phyloP scores from a whole-genome alignment of 768 basidiomycete genomes.

The Lyophyllum semitale region DNA sequence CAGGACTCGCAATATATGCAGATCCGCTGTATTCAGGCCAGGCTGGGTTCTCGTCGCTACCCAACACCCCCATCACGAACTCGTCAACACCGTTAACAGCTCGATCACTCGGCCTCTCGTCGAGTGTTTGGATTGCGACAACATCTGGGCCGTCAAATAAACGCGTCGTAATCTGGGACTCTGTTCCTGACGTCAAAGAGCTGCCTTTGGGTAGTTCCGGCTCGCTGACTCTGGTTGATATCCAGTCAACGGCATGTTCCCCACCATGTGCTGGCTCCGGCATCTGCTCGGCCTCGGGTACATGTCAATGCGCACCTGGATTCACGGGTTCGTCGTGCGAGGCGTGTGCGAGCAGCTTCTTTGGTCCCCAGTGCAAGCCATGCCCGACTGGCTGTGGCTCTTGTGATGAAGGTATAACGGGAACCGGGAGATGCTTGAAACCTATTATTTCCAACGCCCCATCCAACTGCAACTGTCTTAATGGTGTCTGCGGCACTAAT shows the following conservation, averaged over 20 bases:
- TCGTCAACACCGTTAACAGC: slow-evolving; percentile 43
- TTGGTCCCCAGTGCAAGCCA: slow-evolving; percentile 65
- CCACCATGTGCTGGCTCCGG: slow-evolving; percentile 66
- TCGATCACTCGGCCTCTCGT: slow-evolving; percentile 55
- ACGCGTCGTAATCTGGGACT: slow-evolving; percentile 74
- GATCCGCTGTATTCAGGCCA: slow-evolving; percentile 55
- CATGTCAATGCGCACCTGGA: slow-evolving; percentile 68
- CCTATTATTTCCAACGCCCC: slow-evolving; percentile 47
- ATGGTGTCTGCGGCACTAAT: slow-evolving; percentile 69
- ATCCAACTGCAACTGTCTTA: slow-evolving; percentile 74
- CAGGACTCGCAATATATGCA: slow-evolving; percentile 57
- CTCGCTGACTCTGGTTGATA: slow-evolving; percentile 58
- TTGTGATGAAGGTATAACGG: slow-evolving; percentile 79
- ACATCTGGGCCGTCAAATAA: slow-evolving; percentile 42
- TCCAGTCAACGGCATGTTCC: slow-evolving; percentile 61
- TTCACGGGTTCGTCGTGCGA: slow-evolving; percentile 81
- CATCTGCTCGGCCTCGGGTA: slow-evolving; percentile 63
- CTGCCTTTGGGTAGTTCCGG: slow-evolving; percentile 52
- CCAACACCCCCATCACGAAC: slow-evolving; percentile 38
- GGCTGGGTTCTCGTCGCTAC: slow-evolving; percentile 48
- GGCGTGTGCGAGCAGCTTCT: slow-evolving; percentile 66
- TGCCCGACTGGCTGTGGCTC: slow-evolving; percentile 65
- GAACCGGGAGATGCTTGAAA: slow-evolving; percentile 68
- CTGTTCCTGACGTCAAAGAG: slow-evolving; percentile 75
- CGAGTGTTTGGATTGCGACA: slow-evolving; percentile 57